Percentiles rank a stretch among this genome's conserved stretches.
Evolutionary conservation across 2,329 filamentous ascomycete species (phyloP).

Genomic region (Sarocladium kiliense): DNA sequence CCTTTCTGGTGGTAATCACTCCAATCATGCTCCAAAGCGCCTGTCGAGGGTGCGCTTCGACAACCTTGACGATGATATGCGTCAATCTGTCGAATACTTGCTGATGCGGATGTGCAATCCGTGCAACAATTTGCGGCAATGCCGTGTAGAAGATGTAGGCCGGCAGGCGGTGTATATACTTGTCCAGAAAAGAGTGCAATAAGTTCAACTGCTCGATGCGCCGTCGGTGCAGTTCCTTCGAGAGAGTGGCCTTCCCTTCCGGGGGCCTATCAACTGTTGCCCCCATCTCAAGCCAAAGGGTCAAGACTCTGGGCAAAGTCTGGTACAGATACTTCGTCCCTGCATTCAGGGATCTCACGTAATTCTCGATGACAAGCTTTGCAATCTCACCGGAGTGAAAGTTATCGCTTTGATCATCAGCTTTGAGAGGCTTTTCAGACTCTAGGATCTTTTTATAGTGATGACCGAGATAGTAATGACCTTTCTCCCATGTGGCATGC

Average conservation of each 20-base stretch:
- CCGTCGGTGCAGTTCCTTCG: slow-evolving; percentile 45
- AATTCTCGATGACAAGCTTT: slow-evolving; percentile 90
- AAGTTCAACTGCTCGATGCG: slow-evolving; percentile 62
- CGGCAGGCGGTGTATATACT: slow-evolving; percentile 68
- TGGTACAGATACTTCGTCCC: slow-evolving; percentile 97
- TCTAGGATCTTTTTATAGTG: slow-evolving; percentile 97
- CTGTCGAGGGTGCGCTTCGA: slow-evolving; percentile 81
- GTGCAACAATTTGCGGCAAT: slow-evolving; percentile 89
- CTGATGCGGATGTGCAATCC: slow-evolving; percentile 80
- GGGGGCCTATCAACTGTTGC: slow-evolving; percentile 63
- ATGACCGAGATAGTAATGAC: slow-evolving; percentile 92
- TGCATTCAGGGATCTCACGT: slow-evolving; percentile 76
- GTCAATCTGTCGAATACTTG: slow-evolving; percentile 73
- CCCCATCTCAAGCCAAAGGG: slow-evolving; percentile 90
- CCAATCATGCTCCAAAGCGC: slow-evolving; percentile 87
- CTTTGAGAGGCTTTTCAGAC: slow-evolving; percentile 72
- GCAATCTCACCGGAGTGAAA: slow-evolving; percentile 78
- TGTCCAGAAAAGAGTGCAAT: slow-evolving; percentile 71
- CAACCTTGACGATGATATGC: slow-evolving; percentile 80
- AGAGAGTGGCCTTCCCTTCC: slow-evolving; percentile 48
- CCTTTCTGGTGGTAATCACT: slow-evolving; percentile 74
- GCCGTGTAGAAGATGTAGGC: slow-evolving; percentile 77
- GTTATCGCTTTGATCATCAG: slow-evolving; percentile 70
- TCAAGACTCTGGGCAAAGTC: slow-evolving; percentile 84
- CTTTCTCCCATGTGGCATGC: slow-evolving; percentile 80